phyloP scores from a whole-genome alignment of 2,329 filamentous ascomycete species.

The Cephalotrichum gorgonifer region DNA sequence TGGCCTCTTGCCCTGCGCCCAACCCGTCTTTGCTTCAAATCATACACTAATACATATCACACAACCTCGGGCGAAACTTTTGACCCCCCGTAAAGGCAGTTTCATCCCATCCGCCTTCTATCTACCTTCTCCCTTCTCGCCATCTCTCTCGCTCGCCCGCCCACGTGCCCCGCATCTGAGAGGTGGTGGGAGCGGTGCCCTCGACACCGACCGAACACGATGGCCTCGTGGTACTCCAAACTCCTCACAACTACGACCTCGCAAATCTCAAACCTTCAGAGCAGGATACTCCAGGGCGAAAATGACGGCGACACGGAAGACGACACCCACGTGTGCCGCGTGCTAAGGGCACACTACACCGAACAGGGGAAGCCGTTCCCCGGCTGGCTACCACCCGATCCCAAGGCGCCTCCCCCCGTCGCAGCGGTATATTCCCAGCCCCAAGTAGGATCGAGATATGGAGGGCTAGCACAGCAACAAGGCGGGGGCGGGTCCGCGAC shows the following conservation, averaged over 20 bases:
- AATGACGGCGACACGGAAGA: conserved; percentile 69
- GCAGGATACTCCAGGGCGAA: conserved; percentile 58
- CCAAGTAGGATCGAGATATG: conserved; percentile 44
- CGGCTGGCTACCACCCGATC: conserved; percentile 80
- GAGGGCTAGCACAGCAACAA: conserved; percentile 27
- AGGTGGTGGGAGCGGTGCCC: too few species aligned
- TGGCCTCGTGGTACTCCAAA: conserved; percentile 77
- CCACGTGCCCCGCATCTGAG: too few species aligned
- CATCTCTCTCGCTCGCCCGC: too few species aligned
- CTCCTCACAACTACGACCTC: conserved; percentile 55
- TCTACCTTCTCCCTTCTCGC: too few species aligned
- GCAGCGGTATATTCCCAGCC: conserved; percentile 42
- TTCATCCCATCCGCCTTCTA: too few species aligned
- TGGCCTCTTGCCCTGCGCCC: too few species aligned
- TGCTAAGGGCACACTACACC: conserved; percentile 83
- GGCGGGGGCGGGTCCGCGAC: conserved; percentile 11
- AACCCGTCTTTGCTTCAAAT: too few species aligned
- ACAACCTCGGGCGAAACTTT: too few species aligned
- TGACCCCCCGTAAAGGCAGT: too few species aligned
- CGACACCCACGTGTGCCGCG: conserved; percentile 89
- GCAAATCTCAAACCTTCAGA: conserved; percentile 54
- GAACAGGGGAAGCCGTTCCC: conserved; percentile 79
- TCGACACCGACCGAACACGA: conserved; percentile 27
- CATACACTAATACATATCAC: too few species aligned
- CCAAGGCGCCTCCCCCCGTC: conserved; percentile 52